Conservation (phyloP, 164 flowering plant species). For the Platanus orientalis region DNA sequence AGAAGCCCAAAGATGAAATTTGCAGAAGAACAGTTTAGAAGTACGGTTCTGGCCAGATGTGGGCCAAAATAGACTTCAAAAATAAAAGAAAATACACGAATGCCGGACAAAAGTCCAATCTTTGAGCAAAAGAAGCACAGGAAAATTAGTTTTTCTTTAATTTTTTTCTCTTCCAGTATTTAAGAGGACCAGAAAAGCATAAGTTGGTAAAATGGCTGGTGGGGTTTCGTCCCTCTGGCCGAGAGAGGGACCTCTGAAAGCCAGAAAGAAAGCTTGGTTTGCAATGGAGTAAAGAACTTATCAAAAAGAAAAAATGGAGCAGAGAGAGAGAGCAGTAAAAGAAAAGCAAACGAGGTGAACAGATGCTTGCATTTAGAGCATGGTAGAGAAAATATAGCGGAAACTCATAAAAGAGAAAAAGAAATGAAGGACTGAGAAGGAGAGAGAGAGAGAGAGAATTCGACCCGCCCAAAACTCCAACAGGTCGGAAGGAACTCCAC, state of each 20-base stretch:
- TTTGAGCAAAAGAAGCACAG: conserved; percentile 11
- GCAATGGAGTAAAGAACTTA: conserved; percentile 76
- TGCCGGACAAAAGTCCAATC: conserved; percentile 37
- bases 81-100: conserved; percentile 19
- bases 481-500: too few species aligned
- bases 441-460: not conserved
- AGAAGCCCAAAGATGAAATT: conserved; percentile 18
- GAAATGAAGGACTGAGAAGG: not conserved
- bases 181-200: conserved; percentile 13
- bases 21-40: conserved; percentile 40
- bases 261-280: conserved; percentile 60
- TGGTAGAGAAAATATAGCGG: conserved; percentile 3
- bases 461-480: too few species aligned
- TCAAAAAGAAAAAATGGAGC: conserved; percentile 25
- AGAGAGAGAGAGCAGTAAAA: conserved; percentile 39
- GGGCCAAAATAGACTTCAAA: conserved; percentile 32
- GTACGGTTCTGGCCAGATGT: conserved; percentile 25
- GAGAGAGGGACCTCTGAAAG: conserved; percentile 29
- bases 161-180: not conserved
- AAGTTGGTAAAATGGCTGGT: conserved; percentile 51
- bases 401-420: not conserved
- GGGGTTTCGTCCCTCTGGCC: conserved; percentile 27
- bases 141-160: conserved; percentile 2
- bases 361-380: conserved; percentile 22
- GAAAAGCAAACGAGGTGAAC: conserved; percentile 25